Evolutionary conservation across 495 filamentous ascomycete genomes (phyloP).

Genomic region (Lophium mytilinum): DNA sequence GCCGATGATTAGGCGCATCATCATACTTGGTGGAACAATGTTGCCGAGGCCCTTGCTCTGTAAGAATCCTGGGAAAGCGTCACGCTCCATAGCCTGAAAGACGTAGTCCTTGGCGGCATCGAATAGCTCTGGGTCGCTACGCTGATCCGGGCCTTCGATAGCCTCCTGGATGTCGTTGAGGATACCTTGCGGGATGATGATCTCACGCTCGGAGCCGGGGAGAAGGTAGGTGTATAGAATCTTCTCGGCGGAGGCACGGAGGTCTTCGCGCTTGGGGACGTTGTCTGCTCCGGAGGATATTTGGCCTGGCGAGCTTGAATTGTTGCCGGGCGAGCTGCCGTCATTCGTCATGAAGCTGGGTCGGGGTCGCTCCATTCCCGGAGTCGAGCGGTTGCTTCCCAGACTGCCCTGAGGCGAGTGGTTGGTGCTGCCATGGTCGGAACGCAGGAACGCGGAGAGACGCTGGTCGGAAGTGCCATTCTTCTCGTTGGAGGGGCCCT

Average conservation of each 20-base stretch:
- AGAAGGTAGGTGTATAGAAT: constrained; percentile 94
- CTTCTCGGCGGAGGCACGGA: constrained; percentile 89
- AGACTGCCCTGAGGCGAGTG: constrained; percentile 64
- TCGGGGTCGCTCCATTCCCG: constrained; percentile 49
- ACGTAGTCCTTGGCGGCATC: constrained; percentile 97
- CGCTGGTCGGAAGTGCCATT: constrained; percentile 66
- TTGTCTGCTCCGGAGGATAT: constrained; percentile 39
- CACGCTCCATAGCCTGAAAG: constrained; percentile 98
- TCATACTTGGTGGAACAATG: constrained; percentile 76
- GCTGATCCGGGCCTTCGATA: constrained; percentile 74
- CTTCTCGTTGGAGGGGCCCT: constrained; percentile 44
- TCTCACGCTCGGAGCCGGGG: constrained; percentile 88
- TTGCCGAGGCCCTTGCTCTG: constrained; percentile 92
- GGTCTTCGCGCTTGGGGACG: constrained; percentile 75
- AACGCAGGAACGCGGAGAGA: constrained; percentile 80
- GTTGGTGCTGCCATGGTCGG: constrained; percentile 51
- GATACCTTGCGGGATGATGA: constrained; percentile 81
- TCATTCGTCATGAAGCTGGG: constrained; percentile 61
- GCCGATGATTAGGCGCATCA: constrained; percentile 77
- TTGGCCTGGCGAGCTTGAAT: constrained; percentile 27
- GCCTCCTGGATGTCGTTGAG: constrained; percentile 68
- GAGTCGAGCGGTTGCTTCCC: constrained; percentile 32
- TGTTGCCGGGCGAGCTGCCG: constrained; percentile 56
- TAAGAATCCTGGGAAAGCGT: constrained; percentile 95
- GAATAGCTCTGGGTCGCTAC: constrained; percentile 95